A percentile compares a stretch with the other conserved stretches of the same genome.
phyloP scores from a whole-genome alignment of 1,284 basidiomycete genomes.

The Sporisorium scitamineum region DNA sequence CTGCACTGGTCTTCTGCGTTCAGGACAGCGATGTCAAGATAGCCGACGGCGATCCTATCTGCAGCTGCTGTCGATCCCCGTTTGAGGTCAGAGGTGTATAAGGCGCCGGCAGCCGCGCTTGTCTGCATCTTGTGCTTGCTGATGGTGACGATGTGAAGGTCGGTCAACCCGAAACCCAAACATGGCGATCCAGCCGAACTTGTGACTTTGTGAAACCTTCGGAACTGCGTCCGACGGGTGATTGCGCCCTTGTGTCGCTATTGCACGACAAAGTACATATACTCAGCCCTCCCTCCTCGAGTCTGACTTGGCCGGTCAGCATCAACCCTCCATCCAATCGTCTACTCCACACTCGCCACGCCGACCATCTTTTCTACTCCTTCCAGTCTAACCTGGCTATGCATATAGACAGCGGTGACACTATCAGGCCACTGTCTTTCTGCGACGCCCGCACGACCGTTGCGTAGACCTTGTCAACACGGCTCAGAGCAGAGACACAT shows the following conservation, averaged over 20 bases:
- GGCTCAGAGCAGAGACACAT: not conserved
- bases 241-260: not conserved
- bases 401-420: not conserved
- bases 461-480: not conserved
- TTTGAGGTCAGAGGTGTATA: not conserved
- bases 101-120: not conserved
- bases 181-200: not conserved
- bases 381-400: not conserved
- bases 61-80: not conserved
- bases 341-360: not conserved
- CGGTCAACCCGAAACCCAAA: not conserved
- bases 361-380: not conserved
- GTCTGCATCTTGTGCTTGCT: not conserved
- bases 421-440: not conserved
- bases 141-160: not conserved
- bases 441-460: not conserved
- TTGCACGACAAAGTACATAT: conserved; percentile 6
- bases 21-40: not conserved
- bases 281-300: not conserved
- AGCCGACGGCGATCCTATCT: not conserved
- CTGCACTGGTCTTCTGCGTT: too few species aligned
- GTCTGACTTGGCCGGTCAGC: not conserved
- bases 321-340: not conserved
- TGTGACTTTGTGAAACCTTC: not conserved
- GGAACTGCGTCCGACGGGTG: not conserved